Evolutionary conservation across 2,329 filamentous ascomycete species (phyloP).

Genomic region (Aspergillus carbonarius): DNA sequence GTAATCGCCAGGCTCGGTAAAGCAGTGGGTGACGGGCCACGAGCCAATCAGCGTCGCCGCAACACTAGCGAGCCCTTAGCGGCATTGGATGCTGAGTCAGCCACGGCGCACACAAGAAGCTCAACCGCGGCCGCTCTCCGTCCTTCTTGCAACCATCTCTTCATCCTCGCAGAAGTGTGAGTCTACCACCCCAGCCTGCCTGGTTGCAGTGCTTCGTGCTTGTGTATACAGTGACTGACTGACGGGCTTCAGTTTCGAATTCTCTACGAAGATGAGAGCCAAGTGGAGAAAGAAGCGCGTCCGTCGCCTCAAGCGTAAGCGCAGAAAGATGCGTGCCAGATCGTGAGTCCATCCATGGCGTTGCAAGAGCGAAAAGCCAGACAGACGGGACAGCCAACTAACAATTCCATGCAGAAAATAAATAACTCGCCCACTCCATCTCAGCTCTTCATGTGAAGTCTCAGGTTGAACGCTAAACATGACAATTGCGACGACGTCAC

Average conservation of each 20-base stretch:
- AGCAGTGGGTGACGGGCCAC: conserved; percentile 1
- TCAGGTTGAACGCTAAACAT: conserved; percentile 42
- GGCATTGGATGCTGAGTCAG: conserved; percentile 36
- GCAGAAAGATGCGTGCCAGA: conserved; percentile 99
- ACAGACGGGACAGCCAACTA: conserved; percentile 6
- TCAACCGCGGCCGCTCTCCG: conserved; percentile 31
- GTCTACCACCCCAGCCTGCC: conserved; percentile 15
- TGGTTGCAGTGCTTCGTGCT: conserved; percentile 4
- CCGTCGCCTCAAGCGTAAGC: conserved; percentile 98
- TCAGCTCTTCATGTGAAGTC: conserved; percentile 45
- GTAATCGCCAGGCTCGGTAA: conserved; percentile 24
- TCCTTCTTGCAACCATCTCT: conserved; percentile 45
- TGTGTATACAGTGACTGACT: conserved; percentile 16
- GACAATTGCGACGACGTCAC: conserved; percentile 33
- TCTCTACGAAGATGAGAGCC: conserved; percentile 69
- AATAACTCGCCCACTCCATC: conserved; percentile 60
- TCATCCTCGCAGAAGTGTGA: conserved; percentile 48
- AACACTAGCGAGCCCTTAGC: conserved; percentile 34
- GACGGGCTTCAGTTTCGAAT: conserved; percentile 28
- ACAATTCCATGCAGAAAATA: conserved; percentile 61
- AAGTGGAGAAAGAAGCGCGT: conserved; percentile 99
- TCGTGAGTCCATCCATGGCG: conserved; percentile 64
- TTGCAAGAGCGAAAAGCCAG: background rate
- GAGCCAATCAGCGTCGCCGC: conserved; percentile 16
- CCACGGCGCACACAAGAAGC: conserved; percentile 43